A percentile compares a stretch with the other conserved stretches of the same genome.
These are phyloP conservation scores for Pterocarpus santalinus DNA, from an alignment of 306 rosid genomes.

Conservation along the genomic window DNA sequence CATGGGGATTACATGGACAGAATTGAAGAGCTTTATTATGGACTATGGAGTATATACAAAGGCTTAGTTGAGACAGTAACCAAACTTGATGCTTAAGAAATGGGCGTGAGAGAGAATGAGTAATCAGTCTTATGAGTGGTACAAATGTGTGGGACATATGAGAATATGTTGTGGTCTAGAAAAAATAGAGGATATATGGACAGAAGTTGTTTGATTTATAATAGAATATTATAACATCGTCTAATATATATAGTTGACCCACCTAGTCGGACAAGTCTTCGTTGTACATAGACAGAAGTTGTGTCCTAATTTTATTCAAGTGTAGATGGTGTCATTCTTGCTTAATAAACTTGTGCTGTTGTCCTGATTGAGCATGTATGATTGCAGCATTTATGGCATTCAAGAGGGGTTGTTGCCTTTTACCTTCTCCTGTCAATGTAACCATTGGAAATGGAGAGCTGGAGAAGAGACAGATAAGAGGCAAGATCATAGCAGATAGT, in stretches of 20 bases:
- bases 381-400: constrained; percentile 56
- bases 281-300: neutral
- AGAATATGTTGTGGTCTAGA: too few species aligned
- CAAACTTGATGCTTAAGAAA: neutral
- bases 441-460: constrained; percentile 29
- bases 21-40: constrained; percentile 21
- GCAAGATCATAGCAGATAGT: constrained; percentile 10
- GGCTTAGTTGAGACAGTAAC: neutral
- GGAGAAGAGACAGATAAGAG: constrained; percentile 35
- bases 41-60: neutral
- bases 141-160: too few species aligned
- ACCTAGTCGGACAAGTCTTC: too few species aligned
- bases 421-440: constrained; percentile 53
- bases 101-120: too few species aligned
- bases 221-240: too few species aligned
- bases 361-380: neutral
- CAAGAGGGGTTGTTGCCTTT: constrained; percentile 66
- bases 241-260: too few species aligned
- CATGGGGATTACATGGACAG: neutral
- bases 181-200: too few species aligned
- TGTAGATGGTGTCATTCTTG: constrained; percentile 5
- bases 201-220: too few species aligned
- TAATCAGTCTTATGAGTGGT: too few species aligned
- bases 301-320: neutral
- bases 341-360: neutral